These are phyloP conservation scores for Mimosa bimucronata DNA, from an alignment of 306 rosid species.

Conservation along the genomic window DNA sequence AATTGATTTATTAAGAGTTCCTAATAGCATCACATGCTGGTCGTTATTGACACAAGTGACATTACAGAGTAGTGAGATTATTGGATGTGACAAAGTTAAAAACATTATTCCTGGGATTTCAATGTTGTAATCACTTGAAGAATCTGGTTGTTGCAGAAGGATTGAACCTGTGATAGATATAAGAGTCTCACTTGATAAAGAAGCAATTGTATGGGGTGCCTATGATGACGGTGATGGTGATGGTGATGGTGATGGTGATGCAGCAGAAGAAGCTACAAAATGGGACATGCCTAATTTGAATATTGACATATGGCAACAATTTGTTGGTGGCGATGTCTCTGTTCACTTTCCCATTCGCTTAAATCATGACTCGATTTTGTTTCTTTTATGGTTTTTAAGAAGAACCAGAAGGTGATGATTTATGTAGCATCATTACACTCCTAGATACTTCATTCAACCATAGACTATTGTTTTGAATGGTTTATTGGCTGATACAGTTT, in stretches of 20 bases:
- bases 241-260: neutral
- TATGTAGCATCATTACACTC: too few relatives aligned
- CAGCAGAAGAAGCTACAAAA: neutral
- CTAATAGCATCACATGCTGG: neutral
- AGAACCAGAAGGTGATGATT: neutral
- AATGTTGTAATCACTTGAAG: neutral
- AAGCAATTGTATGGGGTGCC: neutral
- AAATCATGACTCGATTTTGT: neutral
- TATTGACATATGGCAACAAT: neutral
- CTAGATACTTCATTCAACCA: too few relatives aligned
- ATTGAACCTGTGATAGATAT: neutral
- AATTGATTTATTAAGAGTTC: neutral
- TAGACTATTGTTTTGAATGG: too few relatives aligned
- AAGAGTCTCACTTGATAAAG: neutral
- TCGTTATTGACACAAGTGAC: neutral
- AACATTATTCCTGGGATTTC: neutral
- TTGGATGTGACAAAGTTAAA: neutral
- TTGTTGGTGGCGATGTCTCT: neutral
- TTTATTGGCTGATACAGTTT: too few relatives aligned
- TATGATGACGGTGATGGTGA: neutral
- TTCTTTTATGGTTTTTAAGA: neutral
- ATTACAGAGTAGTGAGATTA: neutral
- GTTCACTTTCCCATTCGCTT: neutral
- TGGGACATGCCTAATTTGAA: neutral
- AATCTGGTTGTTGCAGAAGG: neutral